A percentile compares a stretch with the other conserved stretches of the same genome.
Conservation (phyloP, 2,329 filamentous ascomycete species). For the Apiospora arundinis region DNA sequence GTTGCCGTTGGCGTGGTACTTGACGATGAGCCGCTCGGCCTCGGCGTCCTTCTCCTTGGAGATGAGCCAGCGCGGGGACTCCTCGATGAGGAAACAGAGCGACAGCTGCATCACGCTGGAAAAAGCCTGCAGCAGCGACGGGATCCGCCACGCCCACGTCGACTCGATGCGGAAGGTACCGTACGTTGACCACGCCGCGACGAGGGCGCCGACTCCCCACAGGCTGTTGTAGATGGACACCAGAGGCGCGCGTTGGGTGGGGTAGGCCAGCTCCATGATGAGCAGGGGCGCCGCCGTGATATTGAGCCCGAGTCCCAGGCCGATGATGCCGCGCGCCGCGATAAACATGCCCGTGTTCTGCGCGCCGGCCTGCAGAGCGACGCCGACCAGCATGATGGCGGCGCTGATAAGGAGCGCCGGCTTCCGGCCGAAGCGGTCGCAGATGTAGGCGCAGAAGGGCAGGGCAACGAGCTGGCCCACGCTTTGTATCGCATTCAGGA, state of each 20-base stretch:
- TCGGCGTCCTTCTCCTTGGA: conserved; percentile 44
- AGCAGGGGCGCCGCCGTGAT: conserved; percentile 36
- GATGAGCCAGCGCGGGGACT: conserved; percentile 53
- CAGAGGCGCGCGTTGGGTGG: conserved; percentile 36
- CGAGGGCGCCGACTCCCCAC: conserved; percentile 46
- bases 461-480: conserved; percentile 47
- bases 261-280: conserved; percentile 39
- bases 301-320: conserved; percentile 33
- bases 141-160: conserved; percentile 48
- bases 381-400: conserved; percentile 37
- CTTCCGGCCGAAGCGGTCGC: conserved; percentile 46
- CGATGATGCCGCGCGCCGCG: conserved; percentile 35
- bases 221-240: conserved; percentile 42
- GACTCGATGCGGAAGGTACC: conserved; percentile 29
- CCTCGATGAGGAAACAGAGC: conserved; percentile 46
- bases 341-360: conserved; percentile 33
- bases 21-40: conserved; percentile 39
- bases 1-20: conserved; percentile 39
- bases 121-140: conserved; percentile 51
- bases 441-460: conserved; percentile 44
- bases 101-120: conserved; percentile 46
- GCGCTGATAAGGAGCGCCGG: conserved; percentile 43
- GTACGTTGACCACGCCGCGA: conserved; percentile 32
- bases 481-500: conserved; percentile 45
- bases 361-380: conserved; percentile 36